A percentile compares a stretch with the other conserved stretches of the same genome.
Conservation (phyloP, 192 early-diverging fungal genomes). For the Coemansia sp. region DNA sequence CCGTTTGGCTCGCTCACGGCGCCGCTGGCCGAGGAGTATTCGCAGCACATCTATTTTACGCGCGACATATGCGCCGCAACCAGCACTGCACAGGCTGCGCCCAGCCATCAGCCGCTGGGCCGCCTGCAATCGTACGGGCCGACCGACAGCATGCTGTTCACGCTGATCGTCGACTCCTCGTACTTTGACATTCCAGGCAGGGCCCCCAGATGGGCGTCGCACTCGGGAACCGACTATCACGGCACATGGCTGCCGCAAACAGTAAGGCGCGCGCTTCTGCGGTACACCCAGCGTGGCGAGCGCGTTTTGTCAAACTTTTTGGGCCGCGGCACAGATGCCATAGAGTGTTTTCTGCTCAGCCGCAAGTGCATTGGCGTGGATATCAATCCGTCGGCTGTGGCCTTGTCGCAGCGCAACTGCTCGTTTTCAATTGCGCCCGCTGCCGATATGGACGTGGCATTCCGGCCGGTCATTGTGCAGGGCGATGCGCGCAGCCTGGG, state of each 20-base stretch:
- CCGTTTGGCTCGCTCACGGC: conserved; percentile 37
- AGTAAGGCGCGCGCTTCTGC: conserved; percentile 70
- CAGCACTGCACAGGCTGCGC: conserved; percentile 11
- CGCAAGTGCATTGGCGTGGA: conserved; percentile 80
- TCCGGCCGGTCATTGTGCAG: conserved; percentile 77
- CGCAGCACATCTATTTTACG: conserved; percentile 46
- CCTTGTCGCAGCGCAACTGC: conserved; percentile 81
- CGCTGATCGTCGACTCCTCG: conserved; percentile 71
- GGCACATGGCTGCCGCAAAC: conserved; percentile 94
- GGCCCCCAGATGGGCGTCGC: conserved; percentile 88
- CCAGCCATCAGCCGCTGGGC: conserved; percentile 50
- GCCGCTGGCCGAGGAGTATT: conserved; percentile 45
- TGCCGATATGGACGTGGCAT: conserved; percentile 64
- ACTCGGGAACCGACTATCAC: conserved; percentile 90
- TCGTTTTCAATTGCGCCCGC: conserved; percentile 72
- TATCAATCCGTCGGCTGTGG: conserved; percentile 84
- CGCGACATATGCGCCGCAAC: conserved; percentile 46
- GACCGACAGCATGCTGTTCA: conserved; percentile 60
- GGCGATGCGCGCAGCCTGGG: conserved; percentile 73
- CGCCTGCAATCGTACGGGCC: conserved; percentile 44
- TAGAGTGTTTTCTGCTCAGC: conserved; percentile 78
- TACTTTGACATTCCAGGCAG: conserved; percentile 91
- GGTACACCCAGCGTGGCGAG: conserved; percentile 74
- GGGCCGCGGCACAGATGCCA: conserved; percentile 92
- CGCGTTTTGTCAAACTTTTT: conserved; percentile 86